These are phyloP conservation scores for Hygrophoropsis aurantiaca DNA, from an alignment of 768 basidiomycete species.

Conservation along the genomic window DNA sequence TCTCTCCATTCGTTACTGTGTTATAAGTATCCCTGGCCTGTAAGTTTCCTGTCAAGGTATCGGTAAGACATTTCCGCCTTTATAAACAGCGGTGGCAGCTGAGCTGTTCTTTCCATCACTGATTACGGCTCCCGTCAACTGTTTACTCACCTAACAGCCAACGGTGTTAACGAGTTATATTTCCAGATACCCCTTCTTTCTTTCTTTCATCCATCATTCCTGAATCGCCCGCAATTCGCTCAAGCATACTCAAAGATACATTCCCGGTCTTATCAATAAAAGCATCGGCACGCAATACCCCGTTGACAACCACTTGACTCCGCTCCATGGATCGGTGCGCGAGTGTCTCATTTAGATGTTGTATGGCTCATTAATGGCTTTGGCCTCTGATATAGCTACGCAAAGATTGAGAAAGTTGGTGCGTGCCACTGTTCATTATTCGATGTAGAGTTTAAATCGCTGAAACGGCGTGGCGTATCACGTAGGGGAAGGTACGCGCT, in stretches of 20 bases:
- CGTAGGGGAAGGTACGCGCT: conserved; percentile 43
- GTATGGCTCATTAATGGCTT: conserved; percentile 14
- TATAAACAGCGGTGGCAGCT: too few species aligned
- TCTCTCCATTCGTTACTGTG: conserved; percentile 2
- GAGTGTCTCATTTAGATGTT: conserved; percentile 1
- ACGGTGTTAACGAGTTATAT: conserved; percentile 8
- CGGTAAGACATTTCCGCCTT: too few species aligned
- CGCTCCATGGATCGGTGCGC: conserved; percentile 35
- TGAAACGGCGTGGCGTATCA: conserved; percentile 14
- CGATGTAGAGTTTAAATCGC: conserved; percentile 11
- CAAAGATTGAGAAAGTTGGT: conserved; percentile 99
- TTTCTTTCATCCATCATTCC: not conserved
- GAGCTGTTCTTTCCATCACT: too few species aligned
- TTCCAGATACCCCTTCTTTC: conserved; percentile 5
- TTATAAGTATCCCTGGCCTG: not conserved
- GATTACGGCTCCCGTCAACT: conserved; percentile 14
- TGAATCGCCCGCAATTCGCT: not conserved
- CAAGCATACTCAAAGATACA: not conserved
- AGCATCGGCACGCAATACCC: not conserved
- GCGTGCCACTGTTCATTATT: conserved; percentile 39
- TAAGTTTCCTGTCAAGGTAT: too few species aligned
- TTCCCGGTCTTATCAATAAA: conserved; percentile 2
- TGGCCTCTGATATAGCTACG: conserved; percentile 66
- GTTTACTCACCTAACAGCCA: not conserved
- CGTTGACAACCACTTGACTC: conserved; percentile 1